A percentile compares a stretch with the other conserved stretches of the same genome.
These are phyloP conservation scores for Acanthamoeba castellanii DNA, from an alignment of 208 protist genomes.

Conservation along the genomic window DNA sequence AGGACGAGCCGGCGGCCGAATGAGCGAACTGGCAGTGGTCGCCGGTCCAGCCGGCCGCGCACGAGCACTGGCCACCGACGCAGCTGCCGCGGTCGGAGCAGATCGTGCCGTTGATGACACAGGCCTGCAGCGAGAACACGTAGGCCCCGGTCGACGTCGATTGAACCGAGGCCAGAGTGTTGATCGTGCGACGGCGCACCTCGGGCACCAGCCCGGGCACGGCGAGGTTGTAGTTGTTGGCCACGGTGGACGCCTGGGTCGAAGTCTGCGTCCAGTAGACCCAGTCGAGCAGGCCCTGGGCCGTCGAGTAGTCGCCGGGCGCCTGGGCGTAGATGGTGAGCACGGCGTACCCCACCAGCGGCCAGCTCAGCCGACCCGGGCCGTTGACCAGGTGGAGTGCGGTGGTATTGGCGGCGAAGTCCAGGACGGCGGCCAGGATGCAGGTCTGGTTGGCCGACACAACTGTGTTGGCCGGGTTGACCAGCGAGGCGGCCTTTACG, in stretches of 20 bases:
- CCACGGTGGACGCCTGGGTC: background rate
- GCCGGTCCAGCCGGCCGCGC: background rate
- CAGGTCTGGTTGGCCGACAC: constrained; percentile 22
- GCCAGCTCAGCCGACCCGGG: background rate
- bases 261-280: constrained; percentile 60
- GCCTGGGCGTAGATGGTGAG: background rate
- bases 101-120: constrained; percentile 32
- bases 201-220: background rate
- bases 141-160: background rate
- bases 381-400: background rate
- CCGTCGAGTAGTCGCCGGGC: constrained; percentile 3
- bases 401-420: background rate
- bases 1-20: background rate
- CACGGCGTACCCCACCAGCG: constrained; percentile 21
- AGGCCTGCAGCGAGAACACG: constrained; percentile 17
- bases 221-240: constrained; percentile 37
- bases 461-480: background rate
- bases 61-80: background rate
- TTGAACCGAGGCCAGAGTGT: background rate
- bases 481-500: background rate
- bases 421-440: background rate
- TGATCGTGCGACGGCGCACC: background rate
- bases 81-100: constrained; percentile 19
- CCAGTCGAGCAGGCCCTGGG: constrained; percentile 51
- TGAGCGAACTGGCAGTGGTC: background rate